These are phyloP conservation scores for Mitragyna speciosa DNA, from an alignment of 257 asterid species.

Conservation along the genomic window DNA sequence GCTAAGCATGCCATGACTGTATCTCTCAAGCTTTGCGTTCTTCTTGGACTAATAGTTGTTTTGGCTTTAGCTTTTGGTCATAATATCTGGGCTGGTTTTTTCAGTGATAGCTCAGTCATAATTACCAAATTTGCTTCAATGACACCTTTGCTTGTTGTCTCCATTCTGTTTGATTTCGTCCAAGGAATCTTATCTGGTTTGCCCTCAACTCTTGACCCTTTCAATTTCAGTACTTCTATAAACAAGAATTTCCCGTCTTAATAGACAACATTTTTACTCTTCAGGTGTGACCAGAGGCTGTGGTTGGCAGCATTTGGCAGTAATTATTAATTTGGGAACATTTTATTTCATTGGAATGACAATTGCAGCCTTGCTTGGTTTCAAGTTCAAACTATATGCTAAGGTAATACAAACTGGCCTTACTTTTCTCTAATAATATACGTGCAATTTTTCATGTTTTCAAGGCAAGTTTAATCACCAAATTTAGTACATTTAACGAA, in stretches of 20 bases:
- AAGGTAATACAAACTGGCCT: constrained; percentile 37
- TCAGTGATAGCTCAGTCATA: constrained; percentile 57
- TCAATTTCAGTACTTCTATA: too few relatives aligned
- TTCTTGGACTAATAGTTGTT: constrained; percentile 42
- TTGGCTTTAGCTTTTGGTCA: constrained; percentile 53
- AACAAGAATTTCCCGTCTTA: neutral
- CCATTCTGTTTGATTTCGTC: constrained; percentile 54
- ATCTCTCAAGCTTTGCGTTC: constrained; percentile 47
- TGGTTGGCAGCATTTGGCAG: constrained; percentile 71
- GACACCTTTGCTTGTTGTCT: constrained; percentile 56
- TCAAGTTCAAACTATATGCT: constrained; percentile 48
- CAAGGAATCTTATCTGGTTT: constrained; percentile 72
- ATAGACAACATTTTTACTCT: neutral
- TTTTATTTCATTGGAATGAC: constrained; percentile 70
- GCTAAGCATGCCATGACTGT: constrained; percentile 73
- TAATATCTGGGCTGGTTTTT: constrained; percentile 59
- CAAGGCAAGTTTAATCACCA: too few relatives aligned
- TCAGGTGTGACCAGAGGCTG: constrained; percentile 85
- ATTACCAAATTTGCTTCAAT: constrained; percentile 48
- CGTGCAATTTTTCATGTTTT: too few relatives aligned
- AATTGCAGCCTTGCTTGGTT: constrained; percentile 51
- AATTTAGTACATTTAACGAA: too few relatives aligned
- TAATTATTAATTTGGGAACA: constrained; percentile 53
- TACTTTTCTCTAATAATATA: too few relatives aligned
- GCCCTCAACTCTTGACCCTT: neutral